phyloP scores from a whole-genome alignment of 306 rosid genomes.

The Castanea crenata region DNA sequence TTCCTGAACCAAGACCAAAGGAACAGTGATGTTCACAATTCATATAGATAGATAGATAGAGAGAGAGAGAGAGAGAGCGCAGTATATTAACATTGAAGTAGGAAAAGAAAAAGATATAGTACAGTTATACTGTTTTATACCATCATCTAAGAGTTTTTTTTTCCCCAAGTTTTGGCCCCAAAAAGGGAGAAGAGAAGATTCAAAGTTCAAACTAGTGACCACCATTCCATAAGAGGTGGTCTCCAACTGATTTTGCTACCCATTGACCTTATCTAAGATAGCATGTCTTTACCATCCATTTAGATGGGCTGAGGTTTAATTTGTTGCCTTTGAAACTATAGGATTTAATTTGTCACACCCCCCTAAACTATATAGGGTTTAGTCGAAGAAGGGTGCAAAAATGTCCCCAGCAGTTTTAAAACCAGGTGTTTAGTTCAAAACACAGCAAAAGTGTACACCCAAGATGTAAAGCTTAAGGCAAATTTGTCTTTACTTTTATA shows the following conservation, averaged over 20 bases:
- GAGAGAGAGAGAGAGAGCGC: not conserved
- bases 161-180: no score
- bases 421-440: not conserved
- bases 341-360: no score
- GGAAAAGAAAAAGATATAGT: not conserved
- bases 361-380: no score
- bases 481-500: not conserved
- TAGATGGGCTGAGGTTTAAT: no score
- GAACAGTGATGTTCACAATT: constrained; percentile 21
- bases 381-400: not conserved
- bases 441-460: not conserved
- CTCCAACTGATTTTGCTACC: no score
- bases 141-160: not conserved
- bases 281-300: no score
- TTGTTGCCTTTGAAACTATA: no score
- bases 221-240: no score
- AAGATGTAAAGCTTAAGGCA: not conserved
- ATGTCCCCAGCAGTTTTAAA: not conserved
- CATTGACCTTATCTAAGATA: not conserved
- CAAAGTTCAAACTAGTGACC: no score
- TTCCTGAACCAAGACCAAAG: constrained; percentile 68
- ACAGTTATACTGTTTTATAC: not conserved
- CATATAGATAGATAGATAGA: not conserved
- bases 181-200: no score
- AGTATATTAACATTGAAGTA: not conserved